Conservation (phyloP, 1,284 basidiomycete species). For the Malassezia psittaci region DNA sequence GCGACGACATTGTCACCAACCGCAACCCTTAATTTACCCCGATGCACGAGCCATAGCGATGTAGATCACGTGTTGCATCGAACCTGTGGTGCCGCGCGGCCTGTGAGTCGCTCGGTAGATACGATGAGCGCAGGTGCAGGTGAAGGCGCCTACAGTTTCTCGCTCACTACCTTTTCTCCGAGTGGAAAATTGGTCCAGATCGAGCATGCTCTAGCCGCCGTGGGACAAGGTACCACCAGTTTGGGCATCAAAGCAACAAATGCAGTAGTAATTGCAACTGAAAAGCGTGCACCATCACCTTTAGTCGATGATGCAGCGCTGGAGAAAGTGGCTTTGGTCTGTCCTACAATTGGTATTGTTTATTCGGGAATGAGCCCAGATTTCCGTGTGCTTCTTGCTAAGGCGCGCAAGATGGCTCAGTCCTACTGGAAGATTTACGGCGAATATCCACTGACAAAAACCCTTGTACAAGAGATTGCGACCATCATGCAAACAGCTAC, state of each 20-base stretch:
- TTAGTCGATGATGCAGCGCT: slow-evolving; percentile 94
- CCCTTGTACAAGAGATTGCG: slow-evolving; percentile 92
- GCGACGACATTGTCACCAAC: slow-evolving; percentile 7
- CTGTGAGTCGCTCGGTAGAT: not conserved
- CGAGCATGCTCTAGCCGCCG: slow-evolving; percentile 95
- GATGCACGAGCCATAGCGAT: not conserved
- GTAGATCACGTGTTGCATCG: slow-evolving; percentile 1
- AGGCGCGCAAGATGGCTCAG: slow-evolving; percentile 93
- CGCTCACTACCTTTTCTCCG: slow-evolving; percentile 95
- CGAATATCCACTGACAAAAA: slow-evolving; percentile 94
- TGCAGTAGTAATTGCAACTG: slow-evolving; percentile 96
- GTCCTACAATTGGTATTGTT: slow-evolving; percentile 97
- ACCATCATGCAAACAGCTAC: slow-evolving; percentile 98
- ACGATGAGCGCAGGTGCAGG: slow-evolving; percentile 43
- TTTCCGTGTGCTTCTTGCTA: slow-evolving; percentile 83
- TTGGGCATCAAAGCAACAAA: slow-evolving; percentile 98
- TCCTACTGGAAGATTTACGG: slow-evolving; percentile 98
- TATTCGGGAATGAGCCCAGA: slow-evolving; percentile 97
- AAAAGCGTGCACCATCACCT: slow-evolving; percentile 96
- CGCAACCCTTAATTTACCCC: not conserved
- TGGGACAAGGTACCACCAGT: slow-evolving; percentile 73
- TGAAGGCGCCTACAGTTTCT: slow-evolving; percentile 62
- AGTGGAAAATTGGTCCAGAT: slow-evolving; percentile 83
- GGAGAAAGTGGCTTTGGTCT: slow-evolving; percentile 86
- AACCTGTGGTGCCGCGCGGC: slow-evolving; percentile 12